Conservation (phyloP, 1,139 yeast genomes). For the Zygoascus hellenicus region DNA sequence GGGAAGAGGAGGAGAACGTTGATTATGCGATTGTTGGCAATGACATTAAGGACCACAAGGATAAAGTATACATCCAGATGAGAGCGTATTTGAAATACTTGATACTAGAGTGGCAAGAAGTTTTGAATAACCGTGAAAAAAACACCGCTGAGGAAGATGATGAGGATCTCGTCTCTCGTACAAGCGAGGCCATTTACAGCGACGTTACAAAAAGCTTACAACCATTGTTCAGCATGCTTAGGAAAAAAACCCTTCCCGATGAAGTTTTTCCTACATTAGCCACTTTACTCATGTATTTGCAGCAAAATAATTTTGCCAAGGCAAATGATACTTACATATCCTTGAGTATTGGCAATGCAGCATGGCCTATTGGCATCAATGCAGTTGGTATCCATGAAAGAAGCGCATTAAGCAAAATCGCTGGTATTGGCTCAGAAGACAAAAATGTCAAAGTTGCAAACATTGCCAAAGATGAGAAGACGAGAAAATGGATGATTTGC, state of each 20-base stretch:
- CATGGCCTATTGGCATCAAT: slow-evolving; percentile 89
- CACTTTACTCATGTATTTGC: slow-evolving; percentile 57
- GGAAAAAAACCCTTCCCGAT: slow-evolving; percentile 42
- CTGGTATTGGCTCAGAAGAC: slow-evolving; percentile 28
- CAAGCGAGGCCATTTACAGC: slow-evolving; percentile 28
- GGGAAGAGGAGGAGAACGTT: slow-evolving; percentile 26
- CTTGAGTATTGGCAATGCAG: slow-evolving; percentile 78
- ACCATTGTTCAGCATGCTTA: slow-evolving; percentile 53
- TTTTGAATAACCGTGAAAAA: slow-evolving; percentile 14
- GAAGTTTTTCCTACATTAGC: slow-evolving; percentile 52
- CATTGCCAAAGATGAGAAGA: slow-evolving; percentile 71
- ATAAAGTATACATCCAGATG: slow-evolving; percentile 39
- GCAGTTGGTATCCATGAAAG: slow-evolving; percentile 77
- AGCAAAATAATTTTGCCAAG: slow-evolving; percentile 44
- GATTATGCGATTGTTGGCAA: slow-evolving; percentile 30
- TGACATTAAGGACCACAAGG: slow-evolving; percentile 37
- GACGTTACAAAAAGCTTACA: slow-evolving; percentile 61
- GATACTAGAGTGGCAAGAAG: slow-evolving; percentile 44
- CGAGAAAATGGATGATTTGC: slow-evolving; percentile 72
- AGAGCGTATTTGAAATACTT: slow-evolving; percentile 45
- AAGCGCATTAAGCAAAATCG: slow-evolving; percentile 47
- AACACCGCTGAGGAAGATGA: slow-evolving; percentile 14
- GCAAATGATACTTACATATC: slow-evolving; percentile 72
- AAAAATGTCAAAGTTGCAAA: slow-evolving; percentile 44
- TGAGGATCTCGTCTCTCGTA: slow-evolving; percentile 14